Evolutionary conservation across 352 stramenopile species (phyloP), one percentile per base, ranked within the genome.

Genomic region (Sclerospora graminicola): DNA sequence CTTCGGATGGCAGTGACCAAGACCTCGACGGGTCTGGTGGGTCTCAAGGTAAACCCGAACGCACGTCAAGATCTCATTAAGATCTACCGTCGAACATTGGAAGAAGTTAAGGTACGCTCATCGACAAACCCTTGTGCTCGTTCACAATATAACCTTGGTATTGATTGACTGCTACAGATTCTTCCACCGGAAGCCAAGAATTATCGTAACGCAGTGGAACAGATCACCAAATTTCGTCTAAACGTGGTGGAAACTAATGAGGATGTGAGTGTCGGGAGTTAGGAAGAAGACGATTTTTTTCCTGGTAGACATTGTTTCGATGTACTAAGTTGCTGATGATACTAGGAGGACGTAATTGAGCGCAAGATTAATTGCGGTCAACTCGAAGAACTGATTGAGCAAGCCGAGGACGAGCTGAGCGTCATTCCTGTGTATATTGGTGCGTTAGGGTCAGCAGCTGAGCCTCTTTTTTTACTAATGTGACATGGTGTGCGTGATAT

Each of bases 301-400:
- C 44, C 36, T 49, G 48, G 13, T 14, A 23, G 14, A 15, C 9
- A 2, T 33, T 1, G 21, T 29, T 15, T 19, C 51, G 14, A 48
- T 36, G 18, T 8, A 20, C 24, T 47, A 19, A 13, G 13, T 30
- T 30, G 9, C 29, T 20, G 24, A 4, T 26, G 9, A n/a, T 26
- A 50, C 23, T 31, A 93, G 71, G 82, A 94, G 59, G 54, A 71
- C 32, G 60, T 67, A 21, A 89, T 94, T 58, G 82, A 94, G 57
- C 76, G 73, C 44, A 66, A 70, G 47, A 90, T 94, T 54, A 89
- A 87, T 66, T 90, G 81, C 56, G 82, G 82, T 9, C 82, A 93
- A 54, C 61, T 94, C 28, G 82, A 94, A 50, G 79, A 91, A 54
- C 68, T 94, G 36, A 89, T 94, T 27, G 79, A 89, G 40, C 78